phyloP scores from a whole-genome alignment of 495 filamentous ascomycete genomes.

The Staphylotrichum tortipilum region DNA sequence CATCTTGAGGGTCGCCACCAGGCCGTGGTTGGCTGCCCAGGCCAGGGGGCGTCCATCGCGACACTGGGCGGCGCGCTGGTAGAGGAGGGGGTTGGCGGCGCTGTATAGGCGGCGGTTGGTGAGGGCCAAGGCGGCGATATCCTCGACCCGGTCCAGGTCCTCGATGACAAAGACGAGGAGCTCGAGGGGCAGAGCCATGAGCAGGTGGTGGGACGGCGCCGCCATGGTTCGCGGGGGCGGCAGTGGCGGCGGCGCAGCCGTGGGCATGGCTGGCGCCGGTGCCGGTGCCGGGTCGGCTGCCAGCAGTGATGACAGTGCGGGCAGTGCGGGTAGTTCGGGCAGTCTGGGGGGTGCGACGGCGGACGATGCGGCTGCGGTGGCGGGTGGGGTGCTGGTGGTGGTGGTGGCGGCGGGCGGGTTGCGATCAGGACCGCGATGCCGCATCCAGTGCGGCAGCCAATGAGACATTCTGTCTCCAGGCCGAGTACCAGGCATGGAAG shows the following conservation, averaged over 20 bases:
- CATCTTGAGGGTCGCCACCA: conserved; percentile 15
- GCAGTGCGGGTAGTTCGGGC: background rate
- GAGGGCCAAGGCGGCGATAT: conserved; percentile 21
- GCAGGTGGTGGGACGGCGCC: background rate
- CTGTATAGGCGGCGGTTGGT: conserved; percentile 14
- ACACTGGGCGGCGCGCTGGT: conserved; percentile 15
- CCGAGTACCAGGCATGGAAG: no score
- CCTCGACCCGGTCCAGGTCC: conserved; percentile 16
- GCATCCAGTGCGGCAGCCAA: background rate
- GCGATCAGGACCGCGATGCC: background rate
- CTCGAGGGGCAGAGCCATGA: conserved; percentile 19
- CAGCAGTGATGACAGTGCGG: background rate
- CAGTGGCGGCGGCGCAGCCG: background rate
- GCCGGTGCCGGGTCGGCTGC: no score
- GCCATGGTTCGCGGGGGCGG: background rate
- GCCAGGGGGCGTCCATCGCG: conserved; percentile 17
- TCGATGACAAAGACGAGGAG: conserved; percentile 22
- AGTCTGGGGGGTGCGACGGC: no score
- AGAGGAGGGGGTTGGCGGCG: conserved; percentile 17
- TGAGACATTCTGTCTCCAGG: no score
- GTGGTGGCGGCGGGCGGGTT: background rate
- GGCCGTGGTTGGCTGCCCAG: conserved; percentile 22
- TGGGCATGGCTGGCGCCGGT: background rate
- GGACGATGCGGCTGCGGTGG: no score
- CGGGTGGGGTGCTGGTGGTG: background rate